A percentile compares a stretch with the other conserved stretches of the same genome.
phyloP scores from a whole-genome alignment of 169 alveolate genomes.

The Plasmodium gallinaceum region DNA sequence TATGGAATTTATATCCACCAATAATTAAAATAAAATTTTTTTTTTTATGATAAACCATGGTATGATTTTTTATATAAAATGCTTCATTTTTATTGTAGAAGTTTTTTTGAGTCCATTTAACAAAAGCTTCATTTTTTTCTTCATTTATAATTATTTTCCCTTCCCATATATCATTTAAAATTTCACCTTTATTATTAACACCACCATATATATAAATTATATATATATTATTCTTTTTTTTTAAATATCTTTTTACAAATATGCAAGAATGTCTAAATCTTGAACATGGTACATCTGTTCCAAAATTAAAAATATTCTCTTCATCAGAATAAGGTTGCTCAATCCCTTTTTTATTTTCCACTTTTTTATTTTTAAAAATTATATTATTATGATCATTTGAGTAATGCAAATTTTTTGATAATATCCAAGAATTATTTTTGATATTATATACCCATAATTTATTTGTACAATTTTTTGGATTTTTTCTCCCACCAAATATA shows the following conservation, averaged over 20 bases:
- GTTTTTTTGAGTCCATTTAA: constrained; percentile 39
- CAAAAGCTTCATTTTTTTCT: background rate
- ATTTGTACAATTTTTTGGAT: constrained; percentile 37
- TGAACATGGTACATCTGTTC: background rate
- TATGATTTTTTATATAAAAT: constrained; percentile 25
- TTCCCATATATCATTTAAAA: constrained; percentile 47
- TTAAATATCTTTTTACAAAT: constrained; percentile 25
- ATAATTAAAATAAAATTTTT: constrained; percentile 29
- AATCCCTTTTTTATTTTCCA: background rate
- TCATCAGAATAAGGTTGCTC: background rate
- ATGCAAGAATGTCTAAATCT: constrained; percentile 55
- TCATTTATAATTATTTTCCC: constrained; percentile 49
- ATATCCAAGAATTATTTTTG: constrained; percentile 34
- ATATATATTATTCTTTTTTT: constrained; percentile 25
- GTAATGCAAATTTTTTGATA: background rate
- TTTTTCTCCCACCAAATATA: constrained; percentile 66
- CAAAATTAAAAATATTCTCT: background rate
- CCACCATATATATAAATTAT: constrained; percentile 55
- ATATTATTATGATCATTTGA: too few species aligned
- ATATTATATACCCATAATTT: constrained; percentile 42
- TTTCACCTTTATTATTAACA: constrained; percentile 18
- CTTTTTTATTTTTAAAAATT: too few species aligned
- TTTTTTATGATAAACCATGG: constrained; percentile 39
- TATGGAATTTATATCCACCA: constrained; percentile 28
- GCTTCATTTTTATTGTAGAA: background rate